These are phyloP conservation scores for Cyberlindnera bimundalis DNA, from an alignment of 805 yeast genomes.

Conservation along the genomic window DNA sequence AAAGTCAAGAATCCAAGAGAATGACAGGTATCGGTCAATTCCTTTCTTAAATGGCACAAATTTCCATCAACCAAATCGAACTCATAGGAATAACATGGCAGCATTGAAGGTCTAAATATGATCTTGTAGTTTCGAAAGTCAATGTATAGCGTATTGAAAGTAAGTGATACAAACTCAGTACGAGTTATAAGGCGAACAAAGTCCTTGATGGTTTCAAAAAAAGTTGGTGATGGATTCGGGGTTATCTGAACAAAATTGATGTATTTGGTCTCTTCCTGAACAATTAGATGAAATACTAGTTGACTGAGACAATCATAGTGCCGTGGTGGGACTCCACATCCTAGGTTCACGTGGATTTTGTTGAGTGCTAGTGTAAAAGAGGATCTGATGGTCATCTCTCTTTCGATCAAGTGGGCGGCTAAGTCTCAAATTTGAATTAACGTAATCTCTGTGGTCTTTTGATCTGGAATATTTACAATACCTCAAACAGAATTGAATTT, in stretches of 20 bases:
- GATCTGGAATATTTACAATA: too few species aligned
- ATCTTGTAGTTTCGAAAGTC: constrained; percentile 20
- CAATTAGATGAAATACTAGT: constrained; percentile 15
- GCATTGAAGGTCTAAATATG: constrained; percentile 23
- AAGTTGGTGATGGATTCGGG: constrained; percentile 1
- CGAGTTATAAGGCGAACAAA: constrained; percentile 23
- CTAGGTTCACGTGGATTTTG: constrained; percentile 17
- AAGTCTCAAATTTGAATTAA: not conserved
- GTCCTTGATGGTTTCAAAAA: constrained; percentile 15
- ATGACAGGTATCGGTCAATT: constrained; percentile 12
- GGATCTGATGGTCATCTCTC: constrained; percentile 22
- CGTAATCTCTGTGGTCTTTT: not conserved
- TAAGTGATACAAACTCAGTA: constrained; percentile 25
- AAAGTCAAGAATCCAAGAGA: constrained; percentile 22
- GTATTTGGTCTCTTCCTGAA: constrained; percentile 22
- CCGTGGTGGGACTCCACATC: constrained; percentile 1
- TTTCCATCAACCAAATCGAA: constrained; percentile 20
- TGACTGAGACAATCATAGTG: constrained; percentile 3
- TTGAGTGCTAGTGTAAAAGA: constrained; percentile 19
- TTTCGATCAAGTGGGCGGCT: constrained; percentile 2
- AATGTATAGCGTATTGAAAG: constrained; percentile 21
- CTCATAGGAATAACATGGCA: constrained; percentile 25
- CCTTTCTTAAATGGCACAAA: constrained; percentile 10
- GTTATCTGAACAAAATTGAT: constrained; percentile 17
- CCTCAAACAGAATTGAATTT: too few species aligned